These are phyloP conservation scores for Linnemannia zychae DNA, from an alignment of 192 early-diverging fungal species.

Conservation along the genomic window DNA sequence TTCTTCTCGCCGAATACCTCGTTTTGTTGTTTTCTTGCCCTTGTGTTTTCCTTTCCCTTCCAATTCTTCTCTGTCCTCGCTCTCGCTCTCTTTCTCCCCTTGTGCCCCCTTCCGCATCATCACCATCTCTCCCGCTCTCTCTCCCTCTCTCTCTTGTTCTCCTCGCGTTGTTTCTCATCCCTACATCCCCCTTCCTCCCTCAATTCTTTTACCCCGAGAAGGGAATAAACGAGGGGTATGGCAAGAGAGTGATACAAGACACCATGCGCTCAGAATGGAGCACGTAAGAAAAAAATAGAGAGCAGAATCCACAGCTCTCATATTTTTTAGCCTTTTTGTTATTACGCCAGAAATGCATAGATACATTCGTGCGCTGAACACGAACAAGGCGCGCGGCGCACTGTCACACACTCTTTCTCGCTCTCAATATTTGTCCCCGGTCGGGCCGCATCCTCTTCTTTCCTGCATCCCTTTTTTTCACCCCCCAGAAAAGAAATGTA, in stretches of 20 bases:
- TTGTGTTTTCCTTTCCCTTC: too few species aligned
- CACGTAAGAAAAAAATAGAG: neutral
- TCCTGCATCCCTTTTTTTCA: neutral
- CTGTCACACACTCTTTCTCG: neutral
- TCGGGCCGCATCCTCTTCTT: neutral
- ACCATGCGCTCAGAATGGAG: neutral
- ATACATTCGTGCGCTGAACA: neutral
- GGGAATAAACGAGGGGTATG: too few species aligned
- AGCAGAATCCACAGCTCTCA: neutral
- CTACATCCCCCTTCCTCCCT: too few species aligned
- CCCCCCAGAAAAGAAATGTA: neutral
- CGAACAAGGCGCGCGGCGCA: neutral
- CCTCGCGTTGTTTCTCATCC: neutral
- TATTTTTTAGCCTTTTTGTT: neutral
- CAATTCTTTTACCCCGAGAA: too few species aligned
- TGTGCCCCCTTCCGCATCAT: neutral
- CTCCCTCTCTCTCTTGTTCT: neutral
- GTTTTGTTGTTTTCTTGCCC: too few species aligned
- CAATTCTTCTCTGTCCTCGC: too few species aligned
- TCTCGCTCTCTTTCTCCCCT: too few species aligned
- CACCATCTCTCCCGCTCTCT: neutral
- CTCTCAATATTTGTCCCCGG: conserved; percentile 7
- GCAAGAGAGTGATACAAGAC: too few species aligned
- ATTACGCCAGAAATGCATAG: neutral
- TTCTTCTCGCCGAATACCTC: too few species aligned